Evolutionary conservation across 495 filamentous ascomycete genomes (phyloP), one percentile per base, ranked within the genome.

Genomic region (Penicillium dipodomyicola): DNA sequence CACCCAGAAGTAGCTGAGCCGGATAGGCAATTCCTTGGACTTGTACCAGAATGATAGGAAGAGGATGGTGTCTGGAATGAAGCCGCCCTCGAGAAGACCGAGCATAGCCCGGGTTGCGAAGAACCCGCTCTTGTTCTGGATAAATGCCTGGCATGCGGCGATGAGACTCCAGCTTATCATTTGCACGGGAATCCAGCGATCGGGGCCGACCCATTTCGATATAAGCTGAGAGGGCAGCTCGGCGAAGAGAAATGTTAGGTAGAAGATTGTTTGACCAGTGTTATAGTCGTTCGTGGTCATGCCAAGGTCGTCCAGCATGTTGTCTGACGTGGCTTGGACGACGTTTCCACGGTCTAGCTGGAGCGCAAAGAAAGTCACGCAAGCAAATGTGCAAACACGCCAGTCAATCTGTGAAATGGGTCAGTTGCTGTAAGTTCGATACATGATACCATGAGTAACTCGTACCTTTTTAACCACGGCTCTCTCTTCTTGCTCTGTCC

Each of bases 111-210:
- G 78, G 57, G 77, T 82, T 11, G 79, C 73, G 45, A 83, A 85
- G 66, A 89, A 95, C 0, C 83, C 82, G 0, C 67, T 61, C n/a
- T 78, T 74, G 1, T 84, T 83, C 35, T 68, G 77, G 8, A 95
- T 64, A 54, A 84, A 85, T 11, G 87, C 83, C 69, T 93, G 89
- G 41, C 75, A 79, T 22, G 76, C 72, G 0, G 89, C 88, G 32
- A 92, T 83, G 9, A 91, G 58, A 63, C 85, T 88, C 88, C 90
- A 95, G 4, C 80, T 76, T 1, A 90, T 73, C 82, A 93, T 93
- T 62, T 93, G 89, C 27, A 86, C 72, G 0, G 91, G 90, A 50
- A 96, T 92, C 88, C 91, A 95, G 30, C 83, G 80, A 67, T 95
- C 91, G 0, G 91, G 89, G 0, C 91, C 91, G 23, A 93, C 56